Evolutionary conservation across 106 monocot species (phyloP).

Genomic region (Dactylorhiza incarnata): DNA sequence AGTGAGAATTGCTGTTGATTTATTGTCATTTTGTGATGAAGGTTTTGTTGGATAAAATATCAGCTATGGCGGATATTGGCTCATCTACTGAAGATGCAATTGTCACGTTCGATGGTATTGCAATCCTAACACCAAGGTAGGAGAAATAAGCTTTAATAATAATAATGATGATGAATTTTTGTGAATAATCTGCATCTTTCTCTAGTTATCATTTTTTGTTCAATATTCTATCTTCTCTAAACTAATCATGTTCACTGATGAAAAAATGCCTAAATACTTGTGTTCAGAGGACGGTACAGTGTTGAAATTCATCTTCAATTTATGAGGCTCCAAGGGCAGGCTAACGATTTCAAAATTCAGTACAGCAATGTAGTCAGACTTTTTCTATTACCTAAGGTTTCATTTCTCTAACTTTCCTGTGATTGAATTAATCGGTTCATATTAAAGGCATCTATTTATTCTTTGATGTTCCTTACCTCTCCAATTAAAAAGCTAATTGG

Average conservation of each 20-base stretch:
- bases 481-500: neutral
- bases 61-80: constrained; percentile 83
- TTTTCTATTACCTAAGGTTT: constrained; percentile 90
- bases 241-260: neutral
- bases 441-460: neutral
- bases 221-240: constrained; percentile 2
- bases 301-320: constrained; percentile 93
- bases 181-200: neutral
- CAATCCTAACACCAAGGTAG: constrained; percentile 88
- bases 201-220: neutral
- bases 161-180: neutral
- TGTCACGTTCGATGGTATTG: constrained; percentile 91
- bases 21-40: constrained; percentile 17
- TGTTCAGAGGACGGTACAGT: constrained; percentile 78
- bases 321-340: constrained; percentile 95
- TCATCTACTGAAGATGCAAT: constrained; percentile 88
- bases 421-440: neutral
- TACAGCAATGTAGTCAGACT: constrained; percentile 91
- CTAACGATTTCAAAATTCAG: constrained; percentile 98
- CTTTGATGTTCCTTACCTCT: neutral
- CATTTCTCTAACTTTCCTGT: neutral
- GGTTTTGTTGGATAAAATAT: constrained; percentile 82
- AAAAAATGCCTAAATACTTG: constrained; percentile 3
- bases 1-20: neutral
- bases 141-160: neutral